Base-by-base conservation (phyloP, 495 filamentous ascomycete species). In the Lophiostoma macrostomum region DNA sequence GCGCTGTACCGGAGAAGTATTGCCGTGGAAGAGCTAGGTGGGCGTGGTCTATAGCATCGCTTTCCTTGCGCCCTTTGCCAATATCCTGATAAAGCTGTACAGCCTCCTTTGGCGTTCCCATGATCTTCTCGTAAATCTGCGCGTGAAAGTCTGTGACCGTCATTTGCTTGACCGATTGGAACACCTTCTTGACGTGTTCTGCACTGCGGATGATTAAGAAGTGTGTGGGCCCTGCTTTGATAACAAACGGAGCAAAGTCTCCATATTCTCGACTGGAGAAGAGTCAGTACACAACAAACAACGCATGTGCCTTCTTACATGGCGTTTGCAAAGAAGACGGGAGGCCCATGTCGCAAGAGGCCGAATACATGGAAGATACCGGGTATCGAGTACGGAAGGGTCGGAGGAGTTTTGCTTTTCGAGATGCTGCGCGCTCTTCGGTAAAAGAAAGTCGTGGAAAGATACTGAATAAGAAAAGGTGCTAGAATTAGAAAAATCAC, bases 311-410 rank as follows among this genome's bases (percentile, higher is more conserved):
- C n/a, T 36, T 4, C 46, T 11, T 13, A 50, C 46, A 50, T 28
- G 8, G 29, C 12, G 3, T 37, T 27, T 12, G 20, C 46, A 30
- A 50, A 50, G 35, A 16, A 50, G 5, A 23, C 25, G 12, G 46
- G 23, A 4, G 46, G 46, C 19, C 46, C 23, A 16, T n/a, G 23
- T n/a, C n/a, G n/a, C 2, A 29, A n/a, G 4, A 50, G 34, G n/a
- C 23, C 22, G 22, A 50, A 6, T 4, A 14, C 46, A 38, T 50
- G 46, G n/a, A 27, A 50, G 16, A 50, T 10, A n/a, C 46, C 46
- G 7, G 46, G 46, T 24, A 50, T 30, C 46, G 22, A 50, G 20
- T 50, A 50, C 10, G 46, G 46, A 11, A 50, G 22, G 11, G 46
- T 50, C 4, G 46, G 46, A 1, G 46, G 46, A 7, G 35, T 38